Base-by-base conservation (phyloP, 176 grass and related monocot genomes). In the Carex pumila region DNA sequence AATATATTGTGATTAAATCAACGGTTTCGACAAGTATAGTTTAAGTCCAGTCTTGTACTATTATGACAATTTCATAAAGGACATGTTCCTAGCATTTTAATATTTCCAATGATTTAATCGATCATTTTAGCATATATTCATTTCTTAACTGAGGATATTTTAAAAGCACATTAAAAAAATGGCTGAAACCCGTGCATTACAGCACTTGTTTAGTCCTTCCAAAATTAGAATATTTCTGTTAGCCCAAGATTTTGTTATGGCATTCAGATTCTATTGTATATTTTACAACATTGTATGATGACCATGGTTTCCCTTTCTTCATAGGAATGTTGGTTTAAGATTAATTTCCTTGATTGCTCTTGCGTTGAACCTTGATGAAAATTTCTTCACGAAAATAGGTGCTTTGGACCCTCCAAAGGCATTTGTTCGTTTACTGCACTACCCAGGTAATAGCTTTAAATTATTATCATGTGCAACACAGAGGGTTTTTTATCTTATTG, bases 391-490 rank as follows among this genome's bases (percentile, higher is more conserved):
- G n/a, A 73, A 71, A 77, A 84, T 84, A 4, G 86, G 85, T 36
- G 84, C 79, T 78, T 72, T 88, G 3, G 39, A 78, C 78, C 18
- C 29, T 62, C 87, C 87, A 0, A 85, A 72, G 47, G 50, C 65
- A 73, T 71, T 89, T 88, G 54, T 97, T 85, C 89, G 87, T 56
- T 36, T 94, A 56, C 84, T 97, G 85, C 92, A 92, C 89, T 97
- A 94, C 61, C 92, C 89, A 87, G 92, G 91, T 89, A 68, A 85
- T 18, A 25, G 21, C 66, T 49, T 47, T 25, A 81, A 11, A 50
- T 15, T 85, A 79, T 64, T 52, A 56, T 60, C 71, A 21, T 32
- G 65, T 87, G 31, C 77, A 18, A 61, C 72, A 74, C 15, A 61
- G 37, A 79, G 34, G 61, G 21, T 41, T 25, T 85, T 4, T 19